Conservation (phyloP, 768 basidiomycete genomes). For the Termitomyces sp. region DNA sequence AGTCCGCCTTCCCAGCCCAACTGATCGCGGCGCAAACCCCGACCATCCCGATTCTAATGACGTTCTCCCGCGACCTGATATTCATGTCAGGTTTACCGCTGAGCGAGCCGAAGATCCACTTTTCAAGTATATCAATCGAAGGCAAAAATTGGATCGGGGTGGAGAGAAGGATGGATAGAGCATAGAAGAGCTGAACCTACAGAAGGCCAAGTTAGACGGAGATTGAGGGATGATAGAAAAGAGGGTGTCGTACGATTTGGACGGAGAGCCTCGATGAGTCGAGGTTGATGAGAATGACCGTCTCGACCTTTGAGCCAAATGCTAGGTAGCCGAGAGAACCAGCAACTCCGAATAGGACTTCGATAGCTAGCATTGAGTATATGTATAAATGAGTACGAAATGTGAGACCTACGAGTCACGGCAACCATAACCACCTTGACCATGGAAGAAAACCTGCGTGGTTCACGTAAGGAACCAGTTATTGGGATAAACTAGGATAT, state of each 20-base stretch:
- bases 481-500: conserved; percentile 79
- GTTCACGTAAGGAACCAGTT: conserved; percentile 94
- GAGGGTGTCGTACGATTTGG: conserved; percentile 57
- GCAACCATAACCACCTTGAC: conserved; percentile 88
- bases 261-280: conserved; percentile 80
- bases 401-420: conserved; percentile 50
- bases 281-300: conserved; percentile 93
- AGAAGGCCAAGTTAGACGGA: not conserved
- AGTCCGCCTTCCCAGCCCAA: conserved; percentile 79
- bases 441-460: conserved; percentile 84
- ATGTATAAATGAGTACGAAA: not conserved
- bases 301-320: conserved; percentile 82
- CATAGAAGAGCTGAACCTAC: conserved; percentile 80
- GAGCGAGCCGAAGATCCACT: conserved; percentile 72
- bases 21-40: conserved; percentile 74
- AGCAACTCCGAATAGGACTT: conserved; percentile 81
- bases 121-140: conserved; percentile 94
- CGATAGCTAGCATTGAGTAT: not conserved
- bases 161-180: conserved; percentile 91
- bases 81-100: conserved; percentile 75
- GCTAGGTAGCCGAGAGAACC: conserved; percentile 84
- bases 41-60: conserved; percentile 72
- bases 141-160: conserved; percentile 97
- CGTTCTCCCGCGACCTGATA: conserved; percentile 96
- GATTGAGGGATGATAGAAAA: conserved; percentile 8